Base-by-base conservation (phyloP, 345 rosid genomes). In the Punica granatum region DNA sequence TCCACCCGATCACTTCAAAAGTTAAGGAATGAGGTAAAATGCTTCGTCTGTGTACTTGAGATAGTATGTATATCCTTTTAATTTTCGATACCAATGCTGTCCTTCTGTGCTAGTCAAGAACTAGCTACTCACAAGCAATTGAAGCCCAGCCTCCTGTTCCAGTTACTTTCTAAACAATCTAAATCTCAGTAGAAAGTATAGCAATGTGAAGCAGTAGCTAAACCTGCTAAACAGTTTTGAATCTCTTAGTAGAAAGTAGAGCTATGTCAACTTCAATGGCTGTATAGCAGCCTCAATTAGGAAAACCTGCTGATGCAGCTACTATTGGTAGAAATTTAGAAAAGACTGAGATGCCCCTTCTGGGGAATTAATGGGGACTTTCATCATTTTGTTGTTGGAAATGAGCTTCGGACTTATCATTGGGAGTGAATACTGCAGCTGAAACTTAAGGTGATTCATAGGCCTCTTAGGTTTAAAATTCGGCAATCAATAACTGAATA, bases 1-100 rank as follows among this genome's bases (percentile, higher is more conserved):
- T 93, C 98, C 74, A 90, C 94, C 48, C 81, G 95, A 56, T 82
- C 85, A 49, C 94, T 90, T 66, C 98, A 93, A 78, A 86, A 76
- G 79, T 78, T 93, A 67, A 87, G 97, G 30, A 93, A 93, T 56
- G 94, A 90, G 97, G 97, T 93, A 70, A 66, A 42, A 23, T 63
- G 41, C 60, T 74, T 62, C 63, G 33, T 32, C 60, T 43, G 3
- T 60, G 31, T 66, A 18, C 6, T 34, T 65, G 21, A 32, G 35
- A 56, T 56, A 23, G n/a, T 18, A 3, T 53, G 21, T 23, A 9
- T 53, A 8, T 23, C 21, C 13, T 56, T 56, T 30, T 11, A 26
- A 13, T 56, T 30, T 30, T 11, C 4, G 19, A 30, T 26, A 56
- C 0, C 60, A 51, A 56, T 56, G 11, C 33, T 11, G 14, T 56